These are phyloP conservation scores for Aspergillus tamarii DNA, from an alignment of 2,329 filamentous ascomycete species.

Conservation along the genomic window DNA sequence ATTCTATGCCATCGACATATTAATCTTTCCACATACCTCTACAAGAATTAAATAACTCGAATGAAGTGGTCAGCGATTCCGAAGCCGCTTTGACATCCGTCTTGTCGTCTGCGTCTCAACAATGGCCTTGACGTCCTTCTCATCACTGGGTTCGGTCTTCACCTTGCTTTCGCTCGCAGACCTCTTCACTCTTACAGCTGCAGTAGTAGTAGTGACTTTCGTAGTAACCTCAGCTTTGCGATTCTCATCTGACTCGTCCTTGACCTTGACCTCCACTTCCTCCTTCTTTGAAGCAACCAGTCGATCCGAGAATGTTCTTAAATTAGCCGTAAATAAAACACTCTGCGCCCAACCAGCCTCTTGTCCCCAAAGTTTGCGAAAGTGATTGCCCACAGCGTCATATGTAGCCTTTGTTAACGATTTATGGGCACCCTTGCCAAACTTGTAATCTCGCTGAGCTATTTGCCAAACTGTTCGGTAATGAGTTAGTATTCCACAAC, in stretches of 20 bases:
- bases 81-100: slow-evolving; percentile 37
- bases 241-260: slow-evolving; percentile 29
- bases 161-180: slow-evolving; percentile 26
- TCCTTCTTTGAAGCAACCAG: slow-evolving; percentile 46
- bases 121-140: slow-evolving; percentile 20
- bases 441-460: slow-evolving; percentile 91
- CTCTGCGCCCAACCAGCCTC: slow-evolving; percentile 98
- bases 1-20: background rate
- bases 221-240: slow-evolving; percentile 32
- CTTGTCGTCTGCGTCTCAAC: slow-evolving; percentile 28
- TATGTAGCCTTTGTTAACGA: slow-evolving; percentile 88
- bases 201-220: slow-evolving; percentile 26
- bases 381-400: slow-evolving; percentile 86
- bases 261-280: slow-evolving; percentile 31
- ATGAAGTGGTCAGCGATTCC: slow-evolving; percentile 16
- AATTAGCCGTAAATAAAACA: slow-evolving; percentile 90
- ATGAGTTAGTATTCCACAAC: slow-evolving; percentile 11
- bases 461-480: slow-evolving; percentile 81
- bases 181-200: slow-evolving; percentile 28
- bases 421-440: slow-evolving; percentile 79
- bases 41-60: background rate
- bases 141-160: slow-evolving; percentile 26
- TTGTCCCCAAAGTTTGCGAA: slow-evolving; percentile 84
- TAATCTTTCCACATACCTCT: background rate
- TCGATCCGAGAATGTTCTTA: slow-evolving; percentile 78